phyloP scores from a whole-genome alignment of 176 grass and related monocot genomes.

The Oryza longistaminata region DNA sequence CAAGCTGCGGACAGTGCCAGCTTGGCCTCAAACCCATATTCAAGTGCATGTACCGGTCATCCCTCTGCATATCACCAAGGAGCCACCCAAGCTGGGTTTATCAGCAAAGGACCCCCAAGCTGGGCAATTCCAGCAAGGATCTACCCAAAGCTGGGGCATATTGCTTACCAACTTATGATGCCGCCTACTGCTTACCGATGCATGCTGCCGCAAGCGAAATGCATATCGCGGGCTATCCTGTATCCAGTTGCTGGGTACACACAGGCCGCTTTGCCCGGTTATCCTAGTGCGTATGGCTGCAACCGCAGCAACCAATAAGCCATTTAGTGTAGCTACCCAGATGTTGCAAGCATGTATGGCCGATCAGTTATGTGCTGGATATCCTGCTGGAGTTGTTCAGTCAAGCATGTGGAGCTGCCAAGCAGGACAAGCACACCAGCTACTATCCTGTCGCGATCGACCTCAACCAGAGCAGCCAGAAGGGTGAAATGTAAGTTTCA shows the following conservation, averaged over 20 bases:
- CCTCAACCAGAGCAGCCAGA: slow-evolving; percentile 31
- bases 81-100: slow-evolving; percentile 22
- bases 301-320: slow-evolving; percentile 35
- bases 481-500: slow-evolving; percentile 34
- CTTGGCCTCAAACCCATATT: slow-evolving; percentile 49
- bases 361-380: slow-evolving; percentile 26
- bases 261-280: slow-evolving; percentile 34
- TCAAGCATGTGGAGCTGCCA: slow-evolving; percentile 18
- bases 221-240: slow-evolving; percentile 44
- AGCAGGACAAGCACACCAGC: slow-evolving; percentile 26
- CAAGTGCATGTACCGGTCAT: slow-evolving; percentile 48
- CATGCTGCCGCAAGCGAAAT: slow-evolving; percentile 29
- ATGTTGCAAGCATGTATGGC: slow-evolving; percentile 28
- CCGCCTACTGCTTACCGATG: slow-evolving; percentile 38
- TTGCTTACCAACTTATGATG: slow-evolving; percentile 38
- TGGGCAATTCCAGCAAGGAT: slow-evolving; percentile 28
- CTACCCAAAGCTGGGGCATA: slow-evolving; percentile 21
- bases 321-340: slow-evolving; percentile 15
- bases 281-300: slow-evolving; percentile 43
- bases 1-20: slow-evolving; percentile 39
- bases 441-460: slow-evolving; percentile 28
- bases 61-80: slow-evolving; percentile 41
- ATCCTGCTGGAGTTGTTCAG: slow-evolving; percentile 43
- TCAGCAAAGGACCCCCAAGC: slow-evolving; percentile 35
- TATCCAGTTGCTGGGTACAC: slow-evolving; percentile 54